Evolutionary conservation across 2,329 filamentous ascomycete species (phyloP).

Genomic region (Herpotrichia juniperi): DNA sequence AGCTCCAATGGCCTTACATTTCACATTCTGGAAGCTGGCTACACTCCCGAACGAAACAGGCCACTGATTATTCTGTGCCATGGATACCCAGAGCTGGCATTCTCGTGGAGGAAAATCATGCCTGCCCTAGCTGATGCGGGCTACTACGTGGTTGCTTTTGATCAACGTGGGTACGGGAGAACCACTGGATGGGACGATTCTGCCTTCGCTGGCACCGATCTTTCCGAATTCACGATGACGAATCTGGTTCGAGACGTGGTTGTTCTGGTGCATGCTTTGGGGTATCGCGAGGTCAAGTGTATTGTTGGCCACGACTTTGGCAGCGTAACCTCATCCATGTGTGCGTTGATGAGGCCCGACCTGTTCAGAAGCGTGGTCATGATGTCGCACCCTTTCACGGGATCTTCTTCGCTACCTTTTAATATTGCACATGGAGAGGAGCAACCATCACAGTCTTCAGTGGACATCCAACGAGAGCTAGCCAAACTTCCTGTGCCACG

Average conservation of each 20-base stretch:
- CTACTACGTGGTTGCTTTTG: constrained; percentile 70
- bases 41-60: constrained; percentile 43
- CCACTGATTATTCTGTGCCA: constrained; percentile 68
- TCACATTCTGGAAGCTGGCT: constrained; percentile 65
- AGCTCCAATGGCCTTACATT: constrained; percentile 62
- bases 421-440: constrained; percentile 46
- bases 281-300: constrained; percentile 63
- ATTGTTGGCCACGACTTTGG: constrained; percentile 73
- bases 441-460: constrained; percentile 18
- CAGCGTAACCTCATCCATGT: constrained; percentile 64
- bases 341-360: constrained; percentile 67
- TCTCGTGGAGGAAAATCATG: constrained; percentile 71
- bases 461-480: constrained; percentile 63
- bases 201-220: constrained; percentile 58
- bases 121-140: constrained; percentile 63
- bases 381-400: constrained; percentile 70
- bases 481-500: constrained; percentile 60
- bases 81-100: constrained; percentile 72
- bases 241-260: constrained; percentile 68
- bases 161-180: constrained; percentile 71
- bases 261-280: constrained; percentile 65
- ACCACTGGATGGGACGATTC: constrained; percentile 66
- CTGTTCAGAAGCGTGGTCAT: constrained; percentile 67
- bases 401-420: constrained; percentile 57
- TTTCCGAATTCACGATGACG: constrained; percentile 63